Evolutionary conservation across 2,329 filamentous ascomycete species (phyloP), one percentile per base, ranked within the genome.

Genomic region (Calonectria pseudoreteaudii): DNA sequence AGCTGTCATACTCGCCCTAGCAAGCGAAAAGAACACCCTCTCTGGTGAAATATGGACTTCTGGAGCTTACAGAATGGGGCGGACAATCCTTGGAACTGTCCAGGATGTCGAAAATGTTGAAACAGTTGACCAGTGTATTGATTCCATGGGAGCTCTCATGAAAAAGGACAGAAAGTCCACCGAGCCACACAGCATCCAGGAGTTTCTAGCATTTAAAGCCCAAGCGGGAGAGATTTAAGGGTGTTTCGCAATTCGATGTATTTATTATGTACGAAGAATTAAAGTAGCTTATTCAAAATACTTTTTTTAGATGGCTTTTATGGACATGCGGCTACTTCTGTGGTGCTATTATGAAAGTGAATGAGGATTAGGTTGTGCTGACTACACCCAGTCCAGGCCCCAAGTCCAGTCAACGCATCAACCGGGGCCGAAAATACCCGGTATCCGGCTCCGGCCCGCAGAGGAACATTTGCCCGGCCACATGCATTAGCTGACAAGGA

Each of bases 31-130:
- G 50, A 68, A 56, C 26, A 44, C 20, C 18, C 26, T 44, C 9
- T 58, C 66, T 2, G 66, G 66, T 4, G 66, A 68, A 36, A 68
- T 68, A 26, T 68, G 66, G 66, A 68, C 66, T 8, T 68, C 50
- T 18, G 50, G 66, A 6, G 66, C 66, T 14, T 58, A 56, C 11
- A 34, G 6, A 13, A 68, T 58, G 50, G 66, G 66, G 6, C 23
- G 66, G 18, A 68, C 49, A 14, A 58, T 68, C 20, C 50, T 58
- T 4, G 50, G 66, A 26, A 56, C 49, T 4, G 49, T 53, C 1
- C 18, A 53, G 13, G 50, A 68, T 34, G 49, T 58, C 26, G 28
- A 50, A 20, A 53, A 68, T 31, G 26, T 68, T n/a, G 30, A 20
- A 4, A 68, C 49, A n/a, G 36, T 68, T 31, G 66, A 68, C 26